Evolutionary conservation across 2,329 filamentous ascomycete genomes (phyloP).

Genomic region (Stenocarpella maydis): DNA sequence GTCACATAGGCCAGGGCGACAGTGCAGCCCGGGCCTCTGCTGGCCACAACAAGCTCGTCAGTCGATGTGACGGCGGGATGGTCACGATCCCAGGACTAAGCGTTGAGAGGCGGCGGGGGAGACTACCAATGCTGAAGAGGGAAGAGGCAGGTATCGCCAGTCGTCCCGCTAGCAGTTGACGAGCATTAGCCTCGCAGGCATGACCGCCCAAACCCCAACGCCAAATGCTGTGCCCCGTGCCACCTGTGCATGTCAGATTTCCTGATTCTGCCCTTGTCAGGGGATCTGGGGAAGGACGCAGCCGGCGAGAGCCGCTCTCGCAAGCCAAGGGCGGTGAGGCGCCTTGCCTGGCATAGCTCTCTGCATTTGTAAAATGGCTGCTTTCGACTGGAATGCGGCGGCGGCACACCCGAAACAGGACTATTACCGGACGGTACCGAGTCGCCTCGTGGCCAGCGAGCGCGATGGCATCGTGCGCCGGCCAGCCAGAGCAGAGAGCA

Average conservation of each 20-base stretch:
- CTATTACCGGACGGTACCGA: slow-evolving; percentile 15
- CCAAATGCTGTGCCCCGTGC: slow-evolving; percentile 26
- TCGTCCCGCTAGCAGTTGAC: not conserved
- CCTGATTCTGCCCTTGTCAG: slow-evolving; percentile 20
- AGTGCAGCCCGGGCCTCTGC: slow-evolving; percentile 4
- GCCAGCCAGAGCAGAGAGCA: slow-evolving; percentile 15
- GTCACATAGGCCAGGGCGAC: slow-evolving; percentile 3
- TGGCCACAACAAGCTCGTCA: slow-evolving; percentile 13
- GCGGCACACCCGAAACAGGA: slow-evolving; percentile 18
- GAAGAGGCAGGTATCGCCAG: not conserved
- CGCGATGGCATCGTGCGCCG: slow-evolving; percentile 15
- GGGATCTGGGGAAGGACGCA: slow-evolving; percentile 6
- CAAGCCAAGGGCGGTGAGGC: slow-evolving; percentile 25
- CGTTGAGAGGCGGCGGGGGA: not conserved
- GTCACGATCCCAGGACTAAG: not conserved
- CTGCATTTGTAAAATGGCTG: slow-evolving; percentile 9
- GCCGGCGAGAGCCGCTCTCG: slow-evolving; percentile 3
- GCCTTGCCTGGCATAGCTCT: slow-evolving; percentile 3
- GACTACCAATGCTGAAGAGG: not conserved
- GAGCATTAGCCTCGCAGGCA: slow-evolving; percentile 23
- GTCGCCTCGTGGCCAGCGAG: slow-evolving; percentile 25
- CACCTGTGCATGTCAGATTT: slow-evolving; percentile 29
- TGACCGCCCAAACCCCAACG: not conserved
- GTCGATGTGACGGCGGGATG: slow-evolving; percentile 25
- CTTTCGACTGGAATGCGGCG: slow-evolving; percentile 26